Conservation (phyloP, 176 grass and related monocot genomes). For the Thinopyrum elongatum region DNA sequence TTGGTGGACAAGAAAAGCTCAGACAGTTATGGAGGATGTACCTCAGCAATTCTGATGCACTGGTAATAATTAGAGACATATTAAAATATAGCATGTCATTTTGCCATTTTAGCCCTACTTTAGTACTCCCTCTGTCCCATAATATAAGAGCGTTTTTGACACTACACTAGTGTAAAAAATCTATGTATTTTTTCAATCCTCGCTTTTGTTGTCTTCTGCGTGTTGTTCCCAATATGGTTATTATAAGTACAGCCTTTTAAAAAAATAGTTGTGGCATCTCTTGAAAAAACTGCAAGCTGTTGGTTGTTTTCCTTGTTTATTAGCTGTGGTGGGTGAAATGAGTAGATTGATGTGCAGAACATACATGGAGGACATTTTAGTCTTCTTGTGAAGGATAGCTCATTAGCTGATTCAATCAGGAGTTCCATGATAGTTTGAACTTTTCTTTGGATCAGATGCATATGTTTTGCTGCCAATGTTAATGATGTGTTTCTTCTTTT, state of each 20-base stretch:
- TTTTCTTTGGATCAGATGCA: background rate
- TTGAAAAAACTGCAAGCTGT: background rate
- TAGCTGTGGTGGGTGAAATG: background rate
- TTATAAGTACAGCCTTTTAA: background rate
- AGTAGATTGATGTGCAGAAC: background rate
- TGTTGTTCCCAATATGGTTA: background rate
- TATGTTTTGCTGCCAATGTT: background rate
- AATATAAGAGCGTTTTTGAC: no score
- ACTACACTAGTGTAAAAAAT: no score
- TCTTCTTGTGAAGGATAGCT: background rate
- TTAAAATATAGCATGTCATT: background rate
- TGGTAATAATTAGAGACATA: conserved; percentile 51
- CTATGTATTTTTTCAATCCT: background rate
- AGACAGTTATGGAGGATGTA: conserved; percentile 89
- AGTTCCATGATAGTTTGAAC: background rate
- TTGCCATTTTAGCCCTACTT: conserved; percentile 1
- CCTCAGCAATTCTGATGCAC: conserved; percentile 85
- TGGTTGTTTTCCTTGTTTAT: background rate
- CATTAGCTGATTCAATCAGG: background rate
- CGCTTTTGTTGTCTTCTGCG: background rate
- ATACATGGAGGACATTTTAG: background rate
- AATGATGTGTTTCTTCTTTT: conserved; percentile 27
- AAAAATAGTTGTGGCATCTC: background rate
- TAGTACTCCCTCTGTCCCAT: no score
- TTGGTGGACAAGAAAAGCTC: conserved; percentile 92